Evolutionary conservation across 805 yeast genomes (phyloP).

Genomic region (Yamadazyma paraphyllophila): DNA sequence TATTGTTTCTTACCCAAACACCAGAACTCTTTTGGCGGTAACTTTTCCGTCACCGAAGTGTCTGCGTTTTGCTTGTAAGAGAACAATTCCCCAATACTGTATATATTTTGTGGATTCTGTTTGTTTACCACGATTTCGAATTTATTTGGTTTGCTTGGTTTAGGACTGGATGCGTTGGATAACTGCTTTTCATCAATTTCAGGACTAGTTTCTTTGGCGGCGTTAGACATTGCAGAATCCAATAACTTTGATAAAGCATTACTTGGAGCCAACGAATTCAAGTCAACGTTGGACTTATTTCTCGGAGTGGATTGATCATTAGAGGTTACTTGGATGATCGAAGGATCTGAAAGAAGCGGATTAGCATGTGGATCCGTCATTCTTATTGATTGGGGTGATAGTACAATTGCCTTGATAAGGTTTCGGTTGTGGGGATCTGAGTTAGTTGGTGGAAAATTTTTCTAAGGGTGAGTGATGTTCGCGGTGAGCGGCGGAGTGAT

Average conservation of each 20-base stretch:
- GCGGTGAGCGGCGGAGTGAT: background rate
- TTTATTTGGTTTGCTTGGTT: slow-evolving; percentile 38
- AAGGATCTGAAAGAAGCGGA: slow-evolving; percentile 30
- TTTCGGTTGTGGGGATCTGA: background rate
- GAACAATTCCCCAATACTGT: slow-evolving; percentile 12
- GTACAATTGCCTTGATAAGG: background rate
- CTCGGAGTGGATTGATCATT: background rate
- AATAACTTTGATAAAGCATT: slow-evolving; percentile 39
- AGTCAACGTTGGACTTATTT: background rate
- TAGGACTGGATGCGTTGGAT: slow-evolving; percentile 25
- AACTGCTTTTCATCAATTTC: slow-evolving; percentile 21
- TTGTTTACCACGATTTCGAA: slow-evolving; percentile 16
- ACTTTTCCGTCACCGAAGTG: background rate
- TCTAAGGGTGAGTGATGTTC: slow-evolving; percentile 9
- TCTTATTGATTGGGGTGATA: background rate
- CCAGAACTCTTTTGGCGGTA: slow-evolving; percentile 18
- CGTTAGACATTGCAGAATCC: slow-evolving; percentile 47
- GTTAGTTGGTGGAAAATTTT: slow-evolving; percentile 7
- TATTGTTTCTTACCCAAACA: slow-evolving; percentile 3
- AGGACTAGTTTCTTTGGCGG: slow-evolving; percentile 44
- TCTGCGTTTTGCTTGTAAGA: slow-evolving; percentile 4
- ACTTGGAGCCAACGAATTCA: slow-evolving; percentile 2
- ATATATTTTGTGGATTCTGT: slow-evolving; percentile 12
- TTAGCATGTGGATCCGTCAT: slow-evolving; percentile 14
- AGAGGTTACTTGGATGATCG: slow-evolving; percentile 22